Base-by-base conservation (phyloP, 768 basidiomycete genomes). In the Cystobasidium ongulense region DNA sequence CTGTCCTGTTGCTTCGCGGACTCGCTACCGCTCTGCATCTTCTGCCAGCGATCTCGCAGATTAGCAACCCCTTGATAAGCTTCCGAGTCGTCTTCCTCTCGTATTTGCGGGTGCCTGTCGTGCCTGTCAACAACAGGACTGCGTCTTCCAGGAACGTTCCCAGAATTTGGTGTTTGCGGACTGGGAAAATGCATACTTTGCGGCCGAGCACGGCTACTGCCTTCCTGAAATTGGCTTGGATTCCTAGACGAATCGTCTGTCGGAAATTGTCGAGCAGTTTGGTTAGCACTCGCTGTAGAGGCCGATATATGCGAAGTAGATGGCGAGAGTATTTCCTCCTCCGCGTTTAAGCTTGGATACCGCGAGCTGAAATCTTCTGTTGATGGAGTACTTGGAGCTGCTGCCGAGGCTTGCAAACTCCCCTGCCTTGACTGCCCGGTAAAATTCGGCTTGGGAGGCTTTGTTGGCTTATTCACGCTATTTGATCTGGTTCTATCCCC, bases 51-150 rank as follows among this genome's bases (percentile, higher is more conserved):
- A 25, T 73, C 75, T 63, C 73, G 74, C 75, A 79, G 75, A 68
- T 70, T 79, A 17, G 67, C 31, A 27, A 79, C 78, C 1, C 78
- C 78, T 13, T 72, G 72, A 53, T 78, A 79, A 18, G 63, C 75
- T 21, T 75, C 68, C 38, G 54, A 50, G 21, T 39, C 43, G 39
- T 62, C 36, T 31, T 52, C 29, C 46, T 36, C 31, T 41, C 1
- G 39, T 50, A 36, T 36, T 39, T 3, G 2, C 36, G 53, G 11
- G 36, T 1, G 31, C 39, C 15, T 35, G 23, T 59, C 17, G 36
- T 1, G 31, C 39, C 15, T 35, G 23, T 59, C 17, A 10, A 27
- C 8, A 59, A 27, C 29, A 4, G 52, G 21, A 54, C 52, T 54
- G 27, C 29, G 18, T 27, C 4, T 35, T 11, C n/a, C 29, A 36